Evolutionary conservation across 371 early-diverging fungal species (phyloP), one percentile per base, ranked within the genome.

Genomic region (Rhizomucor pusillus): DNA sequence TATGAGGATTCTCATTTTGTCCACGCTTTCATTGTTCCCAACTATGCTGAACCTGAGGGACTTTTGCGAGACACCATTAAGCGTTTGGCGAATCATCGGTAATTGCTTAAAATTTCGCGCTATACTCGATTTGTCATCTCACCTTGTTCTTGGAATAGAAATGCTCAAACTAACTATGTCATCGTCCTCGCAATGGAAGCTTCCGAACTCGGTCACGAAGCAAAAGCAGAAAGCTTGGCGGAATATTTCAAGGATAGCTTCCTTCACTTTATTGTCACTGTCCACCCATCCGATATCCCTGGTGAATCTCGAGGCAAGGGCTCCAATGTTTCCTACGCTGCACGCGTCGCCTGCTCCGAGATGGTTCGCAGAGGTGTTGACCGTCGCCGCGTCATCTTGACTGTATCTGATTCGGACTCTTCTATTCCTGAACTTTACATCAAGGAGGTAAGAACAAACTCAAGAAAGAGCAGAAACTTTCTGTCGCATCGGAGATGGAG

Each of bases 291-390:
- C 14, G 77, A 80, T 56, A 60, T 82, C 16, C 82, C 83, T 10
- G 89, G 88, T 41, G 90, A 91, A 66, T 82, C 83, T 44, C 81
- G 89, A 29, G 91, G 91, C 39, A 91, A 91, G 61, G 84, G 83
- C 40, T 72, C 79, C 43, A 91, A 91, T 57, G 88, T 89, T 9
- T 81, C 86, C 2, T 88, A 83, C 73, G 90, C 90, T 69, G 82
- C 84, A 16, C 67, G 71, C 14, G 37, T 49, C 18, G 73, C 69
- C 22, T 66, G 69, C 47, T 50, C 54, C 16, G 64, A 66, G 33
- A 56, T 75, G 59, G 24, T 65, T 9, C 53, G 62, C 37, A 41
- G 54, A 22, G 67, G 69, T 14, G 63, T 75, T 18, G 75, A 78
- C 53, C 61, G 63, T 47, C 50, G 77, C 18, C 59, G 77, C 34